Conservation (phyloP, 768 basidiomycete species). For the Termitomyces sp. region DNA sequence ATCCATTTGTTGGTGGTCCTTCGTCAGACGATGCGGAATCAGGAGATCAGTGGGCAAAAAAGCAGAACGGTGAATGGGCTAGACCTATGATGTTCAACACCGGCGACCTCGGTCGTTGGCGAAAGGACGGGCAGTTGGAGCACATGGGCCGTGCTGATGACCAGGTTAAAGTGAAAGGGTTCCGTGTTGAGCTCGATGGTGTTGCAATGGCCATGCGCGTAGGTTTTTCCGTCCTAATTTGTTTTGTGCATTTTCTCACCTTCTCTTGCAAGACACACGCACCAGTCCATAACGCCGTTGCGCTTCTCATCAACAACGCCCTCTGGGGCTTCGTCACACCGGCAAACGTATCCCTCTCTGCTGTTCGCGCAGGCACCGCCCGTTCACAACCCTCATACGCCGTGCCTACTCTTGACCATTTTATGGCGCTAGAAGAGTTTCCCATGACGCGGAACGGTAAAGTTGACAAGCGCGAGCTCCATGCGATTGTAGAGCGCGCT, state of each 20-base stretch:
- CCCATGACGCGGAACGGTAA: slow-evolving; percentile 56
- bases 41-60: slow-evolving; percentile 5
- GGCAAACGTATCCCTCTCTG: slow-evolving; percentile 10
- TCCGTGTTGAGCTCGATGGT: slow-evolving; percentile 63
- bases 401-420: slow-evolving; percentile 48
- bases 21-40: slow-evolving; percentile 33
- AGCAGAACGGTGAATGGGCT: slow-evolving; percentile 17
- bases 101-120: slow-evolving; percentile 58
- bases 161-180: slow-evolving; percentile 66
- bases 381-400: slow-evolving; percentile 56
- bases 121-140: slow-evolving; percentile 49
- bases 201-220: slow-evolving; percentile 61
- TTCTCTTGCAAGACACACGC: neutral
- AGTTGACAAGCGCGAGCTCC: slow-evolving; percentile 44
- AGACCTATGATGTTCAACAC: slow-evolving; percentile 59
- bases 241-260: neutral
- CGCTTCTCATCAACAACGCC: slow-evolving; percentile 19
- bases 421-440: slow-evolving; percentile 41
- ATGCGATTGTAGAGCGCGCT: slow-evolving; percentile 14
- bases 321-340: slow-evolving; percentile 22
- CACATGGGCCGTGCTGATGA: slow-evolving; percentile 60
- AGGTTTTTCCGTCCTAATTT: neutral
- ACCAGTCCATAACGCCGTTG: slow-evolving; percentile 15
- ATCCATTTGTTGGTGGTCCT: slow-evolving; percentile 40
- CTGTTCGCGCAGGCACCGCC: slow-evolving; percentile 18